Percentiles rank a stretch among this genome's conserved stretches.
phyloP scores from a whole-genome alignment of 2,329 filamentous ascomycete genomes.

The Aspergillus pseudoterreus region DNA sequence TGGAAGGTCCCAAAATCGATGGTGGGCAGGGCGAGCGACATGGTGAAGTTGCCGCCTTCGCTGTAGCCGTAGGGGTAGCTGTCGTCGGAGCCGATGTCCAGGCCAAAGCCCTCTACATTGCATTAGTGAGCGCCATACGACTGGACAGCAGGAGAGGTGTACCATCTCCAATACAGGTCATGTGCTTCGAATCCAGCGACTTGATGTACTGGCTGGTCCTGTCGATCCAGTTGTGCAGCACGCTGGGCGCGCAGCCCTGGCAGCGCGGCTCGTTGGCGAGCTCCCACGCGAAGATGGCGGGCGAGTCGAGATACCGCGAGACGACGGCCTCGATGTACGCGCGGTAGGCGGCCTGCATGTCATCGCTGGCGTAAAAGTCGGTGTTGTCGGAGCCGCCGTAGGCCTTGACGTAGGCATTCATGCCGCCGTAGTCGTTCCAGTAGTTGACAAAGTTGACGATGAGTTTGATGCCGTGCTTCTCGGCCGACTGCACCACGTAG shows the following conservation, averaged over 20 bases:
- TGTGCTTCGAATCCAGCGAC: conserved; percentile 56
- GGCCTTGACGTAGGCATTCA: conserved; percentile 54
- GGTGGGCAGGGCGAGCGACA: conserved; percentile 50
- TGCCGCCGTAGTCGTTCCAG: conserved; percentile 66
- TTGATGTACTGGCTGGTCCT: conserved; percentile 61
- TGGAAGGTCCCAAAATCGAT: conserved; percentile 57
- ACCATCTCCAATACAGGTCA: conserved; percentile 60
- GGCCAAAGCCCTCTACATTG: conserved; percentile 53
- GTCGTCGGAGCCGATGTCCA: conserved; percentile 43
- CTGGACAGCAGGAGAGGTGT: background rate
- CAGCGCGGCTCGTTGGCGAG: conserved; percentile 55
- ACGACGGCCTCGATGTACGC: conserved; percentile 51
- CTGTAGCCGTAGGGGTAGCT: conserved; percentile 50
- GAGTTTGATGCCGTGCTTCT: conserved; percentile 58
- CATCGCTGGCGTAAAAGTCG: conserved; percentile 56
- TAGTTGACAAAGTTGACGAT: conserved; percentile 61
- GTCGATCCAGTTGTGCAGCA: conserved; percentile 59
- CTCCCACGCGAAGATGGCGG: conserved; percentile 13
- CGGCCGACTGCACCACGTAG: conserved; percentile 59
- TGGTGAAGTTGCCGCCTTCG: conserved; percentile 52
- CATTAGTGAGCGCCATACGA: background rate
- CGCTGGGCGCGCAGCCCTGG: conserved; percentile 54
- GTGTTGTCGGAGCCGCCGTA: conserved; percentile 50
- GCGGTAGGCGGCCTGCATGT: conserved; percentile 57
- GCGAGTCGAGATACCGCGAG: conserved; percentile 9